These are phyloP conservation scores for Hibiscus mutabilis DNA, from an alignment of 345 rosid species.

Conservation along the genomic window DNA sequence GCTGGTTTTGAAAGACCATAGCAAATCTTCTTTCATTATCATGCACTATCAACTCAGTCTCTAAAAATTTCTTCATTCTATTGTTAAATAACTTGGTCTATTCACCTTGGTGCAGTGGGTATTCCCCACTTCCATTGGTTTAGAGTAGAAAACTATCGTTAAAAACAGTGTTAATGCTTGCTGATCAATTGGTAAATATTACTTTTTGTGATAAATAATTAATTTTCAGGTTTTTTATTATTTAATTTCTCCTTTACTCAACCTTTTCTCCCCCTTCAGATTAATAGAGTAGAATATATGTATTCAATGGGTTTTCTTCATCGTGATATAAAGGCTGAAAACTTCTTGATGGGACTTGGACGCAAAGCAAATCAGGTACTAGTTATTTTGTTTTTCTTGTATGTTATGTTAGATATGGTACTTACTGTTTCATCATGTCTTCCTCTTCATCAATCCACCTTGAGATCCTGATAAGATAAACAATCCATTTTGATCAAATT, in stretches of 20 bases:
- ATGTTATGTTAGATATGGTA: too few species aligned
- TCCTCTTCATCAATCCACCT: conserved; percentile 88
- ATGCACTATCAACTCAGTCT: neutral
- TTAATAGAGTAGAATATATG: conserved; percentile 76
- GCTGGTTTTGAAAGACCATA: neutral
- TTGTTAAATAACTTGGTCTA: neutral
- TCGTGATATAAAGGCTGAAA: conserved; percentile 88
- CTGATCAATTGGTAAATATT: conserved; percentile 65
- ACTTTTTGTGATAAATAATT: neutral
- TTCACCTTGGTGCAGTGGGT: conserved; percentile 45
- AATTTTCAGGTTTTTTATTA: neutral
- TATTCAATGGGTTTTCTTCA: conserved; percentile 78
- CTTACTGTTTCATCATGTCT: conserved; percentile 48
- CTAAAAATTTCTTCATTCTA: neutral
- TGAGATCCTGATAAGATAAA: conserved; percentile 35
- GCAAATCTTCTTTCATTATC: neutral
- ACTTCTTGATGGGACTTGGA: conserved; percentile 81
- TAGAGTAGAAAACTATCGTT: conserved; percentile 65
- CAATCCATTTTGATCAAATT: neutral
- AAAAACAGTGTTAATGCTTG: conserved; percentile 82
- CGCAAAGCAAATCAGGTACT: conserved; percentile 79
- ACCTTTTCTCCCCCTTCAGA: conserved; percentile 29
- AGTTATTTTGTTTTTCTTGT: neutral
- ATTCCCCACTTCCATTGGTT: conserved; percentile 84
- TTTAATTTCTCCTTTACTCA: conserved; percentile 1